Evolutionary conservation across 1,284 basidiomycete genomes (phyloP), one percentile per base, ranked within the genome.

Genomic region (Agroathelia rolfsii): DNA sequence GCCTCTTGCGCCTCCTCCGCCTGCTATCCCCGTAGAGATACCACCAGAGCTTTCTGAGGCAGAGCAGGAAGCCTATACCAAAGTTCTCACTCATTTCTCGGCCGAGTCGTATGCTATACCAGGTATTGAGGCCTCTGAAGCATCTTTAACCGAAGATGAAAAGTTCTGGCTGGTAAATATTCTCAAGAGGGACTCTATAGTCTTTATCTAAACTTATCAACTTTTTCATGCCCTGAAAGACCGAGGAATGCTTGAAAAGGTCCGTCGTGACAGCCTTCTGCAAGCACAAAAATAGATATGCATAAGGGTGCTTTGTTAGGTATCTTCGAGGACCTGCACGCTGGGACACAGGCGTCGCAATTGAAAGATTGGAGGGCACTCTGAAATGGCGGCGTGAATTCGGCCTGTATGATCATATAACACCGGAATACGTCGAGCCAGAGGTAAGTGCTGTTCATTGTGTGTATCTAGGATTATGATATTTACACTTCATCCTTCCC

Each of bases 361-460:
- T 83, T 38, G 62, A 67, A 29, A 63, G 82, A 13, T 48, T 85
- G 3, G 77, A 85, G 45, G 63, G 49, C 11, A 83, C 83, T 0
- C 62, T 87, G 17, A 69, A 63, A 43, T 87, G 83, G 83, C 62
- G 83, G 38, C 64, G 82, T 18, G 76, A 81, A 30, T 84, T 68
- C 47, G 82, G 80, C 2, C 36, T 84, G 5, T 74, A 82, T 41
- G 66, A 74, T 41, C 39, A 53, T 23, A 49, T 83, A 40, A 75
- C 65, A 1, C 50, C 76, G 3, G 62, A 65, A 1, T 56, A 69
- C 39, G 69, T 86, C 39, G 77, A 83, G 43, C 74, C 77, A 16
- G 83, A 86, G 60, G 78, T 79, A 37, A 18, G 62, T 42, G 10
- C 28, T 33, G 10, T 34, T 27, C 32, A 6, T 12, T 16, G 11